Base-by-base conservation (phyloP, 208 protist species). In the Leishmania braziliensis region DNA sequence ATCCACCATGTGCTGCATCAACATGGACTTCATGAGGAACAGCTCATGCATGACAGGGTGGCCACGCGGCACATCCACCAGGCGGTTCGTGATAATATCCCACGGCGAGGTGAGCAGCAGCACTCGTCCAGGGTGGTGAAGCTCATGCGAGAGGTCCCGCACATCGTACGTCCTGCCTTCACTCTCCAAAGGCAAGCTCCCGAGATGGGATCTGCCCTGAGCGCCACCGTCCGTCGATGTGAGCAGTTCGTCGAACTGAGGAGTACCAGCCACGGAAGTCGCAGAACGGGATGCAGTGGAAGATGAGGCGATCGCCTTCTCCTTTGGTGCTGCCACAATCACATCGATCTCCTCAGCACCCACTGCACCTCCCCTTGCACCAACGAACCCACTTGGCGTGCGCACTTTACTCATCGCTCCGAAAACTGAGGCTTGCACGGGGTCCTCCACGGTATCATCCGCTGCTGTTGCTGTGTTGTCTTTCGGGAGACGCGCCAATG, bases 101-200 rank as follows among this genome's bases (percentile, higher is more conserved):
- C 87, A 90, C 26, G 84, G 87, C 51, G 82, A 81, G n/a, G 91
- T 94, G 16, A 92, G 79, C 78, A 91, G 78, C 58, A 92, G 75
- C 33, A 92, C 88, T 16, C 89, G 89, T 18, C 91, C 91, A 20
- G 89, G 89, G 72, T 92, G 89, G 71, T 91, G 81, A 79, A 94
- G 81, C 80, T 94, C 91, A 10, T 84, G 63, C 39, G 89, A 87
- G 0, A 91, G 75, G 46, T 91, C 86, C n/a, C 65, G 65, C 50
- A 10, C n/a, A 33, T 33, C 29, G 46, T 66, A 4, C 14, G 43
- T 43, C 2, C 20, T 14, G 33, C 53, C 29, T 16, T 51, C 50
- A 16, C 29, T 36, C 50, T 74, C n/a, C 46, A 26, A 50, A 50
- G 69, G 69, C 36, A 26, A 70, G 36, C 65, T 46, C 65, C 16